phyloP scores from a whole-genome alignment of 805 yeast genomes.

The Starmerella floris region DNA sequence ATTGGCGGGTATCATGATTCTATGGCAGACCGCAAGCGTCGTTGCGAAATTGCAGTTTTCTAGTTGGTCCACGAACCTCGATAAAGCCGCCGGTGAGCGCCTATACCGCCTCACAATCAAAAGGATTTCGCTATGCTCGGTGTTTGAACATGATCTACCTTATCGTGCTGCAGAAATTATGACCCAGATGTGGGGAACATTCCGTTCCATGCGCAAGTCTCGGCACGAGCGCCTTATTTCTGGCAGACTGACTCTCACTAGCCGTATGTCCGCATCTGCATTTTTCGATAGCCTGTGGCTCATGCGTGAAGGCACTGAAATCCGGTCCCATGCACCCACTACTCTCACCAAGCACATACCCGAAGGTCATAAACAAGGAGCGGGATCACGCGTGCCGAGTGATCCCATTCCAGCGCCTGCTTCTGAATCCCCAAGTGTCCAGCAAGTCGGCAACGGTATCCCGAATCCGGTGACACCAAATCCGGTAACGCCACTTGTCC shows the following conservation, averaged over 20 bases:
- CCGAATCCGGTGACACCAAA: background rate
- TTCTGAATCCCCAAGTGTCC: background rate
- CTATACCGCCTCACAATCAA: slow-evolving; percentile 29
- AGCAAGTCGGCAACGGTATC: background rate
- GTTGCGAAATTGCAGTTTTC: slow-evolving; percentile 71
- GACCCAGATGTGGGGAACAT: slow-evolving; percentile 86
- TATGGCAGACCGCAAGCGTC: slow-evolving; percentile 88
- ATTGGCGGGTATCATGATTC: slow-evolving; percentile 53
- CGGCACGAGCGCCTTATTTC: slow-evolving; percentile 32
- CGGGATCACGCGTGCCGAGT: background rate
- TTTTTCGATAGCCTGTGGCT: slow-evolving; percentile 84
- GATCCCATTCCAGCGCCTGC: background rate
- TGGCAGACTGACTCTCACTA: slow-evolving; percentile 37
- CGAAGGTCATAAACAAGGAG: background rate
- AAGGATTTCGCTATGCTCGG: slow-evolving; percentile 63
- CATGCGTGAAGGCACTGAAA: slow-evolving; percentile 74
- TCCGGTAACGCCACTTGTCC: background rate
- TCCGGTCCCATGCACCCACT: slow-evolving; percentile 34
- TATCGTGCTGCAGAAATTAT: slow-evolving; percentile 86
- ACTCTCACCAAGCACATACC: slow-evolving; percentile 18
- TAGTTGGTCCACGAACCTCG: slow-evolving; percentile 50
- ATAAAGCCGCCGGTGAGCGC: slow-evolving; percentile 55
- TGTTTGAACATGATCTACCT: slow-evolving; percentile 82
- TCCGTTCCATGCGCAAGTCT: slow-evolving; percentile 38
- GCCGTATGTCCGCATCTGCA: slow-evolving; percentile 84